Evolutionary conservation across 106 monocot species (phyloP).

Genomic region (Ottelia alismoides): DNA sequence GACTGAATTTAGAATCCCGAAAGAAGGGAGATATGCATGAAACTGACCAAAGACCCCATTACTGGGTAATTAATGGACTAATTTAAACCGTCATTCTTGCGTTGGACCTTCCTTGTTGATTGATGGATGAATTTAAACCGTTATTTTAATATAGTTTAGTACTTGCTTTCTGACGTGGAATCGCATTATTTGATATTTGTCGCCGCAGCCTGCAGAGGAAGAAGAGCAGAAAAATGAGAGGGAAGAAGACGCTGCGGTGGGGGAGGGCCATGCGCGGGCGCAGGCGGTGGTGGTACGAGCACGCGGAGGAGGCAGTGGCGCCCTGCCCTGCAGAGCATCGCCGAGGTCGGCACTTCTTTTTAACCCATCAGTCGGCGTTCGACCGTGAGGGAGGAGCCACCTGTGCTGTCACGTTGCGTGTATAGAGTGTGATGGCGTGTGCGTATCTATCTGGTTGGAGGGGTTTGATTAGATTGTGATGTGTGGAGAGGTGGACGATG

Average conservation of each 20-base stretch:
- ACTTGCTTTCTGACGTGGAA: neutral
- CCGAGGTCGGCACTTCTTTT: constrained; percentile 24
- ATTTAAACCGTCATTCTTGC: neutral
- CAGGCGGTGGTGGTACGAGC: neutral
- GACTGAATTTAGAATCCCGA: too few species aligned
- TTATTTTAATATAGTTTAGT: neutral
- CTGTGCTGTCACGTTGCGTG: too few species aligned
- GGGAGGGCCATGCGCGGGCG: neutral
- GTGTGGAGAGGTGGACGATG: too few species aligned
- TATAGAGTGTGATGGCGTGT: too few species aligned
- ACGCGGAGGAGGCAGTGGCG: constrained; percentile 29
- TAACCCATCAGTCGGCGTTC: too few species aligned
- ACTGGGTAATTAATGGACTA: too few species aligned
- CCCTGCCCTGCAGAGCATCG: constrained; percentile 55
- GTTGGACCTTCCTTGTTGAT: neutral
- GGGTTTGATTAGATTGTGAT: too few species aligned
- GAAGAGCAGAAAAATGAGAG: neutral
- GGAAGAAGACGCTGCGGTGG: neutral
- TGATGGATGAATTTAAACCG: neutral
- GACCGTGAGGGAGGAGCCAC: too few species aligned
- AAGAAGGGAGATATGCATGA: too few species aligned
- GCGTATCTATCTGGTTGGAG: too few species aligned
- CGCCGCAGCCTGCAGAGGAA: neutral
- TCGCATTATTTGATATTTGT: neutral
- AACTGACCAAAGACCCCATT: too few species aligned